Base-by-base conservation (phyloP, 225 moss, liverwort and hornwort species). In the Antitrichia curtipendula region DNA sequence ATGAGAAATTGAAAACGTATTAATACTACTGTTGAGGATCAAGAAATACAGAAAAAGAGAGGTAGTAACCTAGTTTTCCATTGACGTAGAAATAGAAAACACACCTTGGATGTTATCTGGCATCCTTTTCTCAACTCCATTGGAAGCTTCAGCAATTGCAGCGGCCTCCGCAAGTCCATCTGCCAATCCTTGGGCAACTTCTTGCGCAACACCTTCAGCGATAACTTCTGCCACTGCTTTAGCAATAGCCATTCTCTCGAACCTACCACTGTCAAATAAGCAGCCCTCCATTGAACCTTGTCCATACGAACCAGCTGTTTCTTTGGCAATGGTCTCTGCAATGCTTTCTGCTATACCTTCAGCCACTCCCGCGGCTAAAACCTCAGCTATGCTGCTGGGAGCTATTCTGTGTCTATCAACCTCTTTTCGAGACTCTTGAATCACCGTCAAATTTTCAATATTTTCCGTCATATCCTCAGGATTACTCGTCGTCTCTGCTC, bases 341-440 rank as follows among this genome's bases (percentile, higher is more conserved):
- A 94, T 92, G 82, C 90, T 94, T 66, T 93, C 92, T 59, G 94
- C 90, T 87, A 94, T 94, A 69, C 94, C 94, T 87, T 94, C 90
- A n/a, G 93, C 92, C 84, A 94, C 94, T 82, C 94, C 94, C 10
- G 92, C 92, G 73, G 93, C 92, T 86, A 94, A 88, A 86, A 90
- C 94, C 81, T 92, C 92, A 22, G 94, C 90, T 75, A 94, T 89
- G 86, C 87, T 86, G 72, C 80, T 86, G 82, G 91, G 85, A 88
- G 86, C 73, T 78, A 84, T 82, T 85, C 86, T 90, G 54, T 90
- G 84, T 78, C 75, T 86, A 53, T 89, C 90, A 66, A 80, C 65
- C 70, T 87, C 88, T 77, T 75, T 88, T 56, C 70, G 83, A 88
- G 88, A 75, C n/a, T 85, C 89, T 69, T 85, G 84, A 85, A 56